A percentile compares a stretch with the other conserved stretches of the same genome.
These are phyloP conservation scores for Solanum virginianum DNA, from an alignment of 257 asterid genomes.

Conservation along the genomic window DNA sequence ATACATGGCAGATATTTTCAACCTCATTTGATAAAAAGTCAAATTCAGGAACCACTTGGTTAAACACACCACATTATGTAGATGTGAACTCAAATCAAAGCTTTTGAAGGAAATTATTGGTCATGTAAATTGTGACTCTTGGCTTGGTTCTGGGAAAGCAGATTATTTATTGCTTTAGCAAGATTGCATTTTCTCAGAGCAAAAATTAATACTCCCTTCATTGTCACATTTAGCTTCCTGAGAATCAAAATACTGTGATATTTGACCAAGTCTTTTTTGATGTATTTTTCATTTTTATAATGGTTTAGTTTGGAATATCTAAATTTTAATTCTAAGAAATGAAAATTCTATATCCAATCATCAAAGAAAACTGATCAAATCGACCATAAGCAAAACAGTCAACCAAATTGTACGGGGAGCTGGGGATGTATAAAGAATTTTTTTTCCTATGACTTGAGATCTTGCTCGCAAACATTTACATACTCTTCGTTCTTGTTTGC, in stretches of 20 bases:
- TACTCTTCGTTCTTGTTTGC: not conserved
- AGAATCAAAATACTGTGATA: not conserved
- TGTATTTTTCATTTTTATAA: not conserved
- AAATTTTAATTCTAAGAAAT: not conserved
- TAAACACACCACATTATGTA: not conserved
- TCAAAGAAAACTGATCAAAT: not conserved
- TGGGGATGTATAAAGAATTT: not conserved
- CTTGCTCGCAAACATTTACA: not conserved
- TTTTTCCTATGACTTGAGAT: not conserved
- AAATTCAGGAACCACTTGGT: not conserved
- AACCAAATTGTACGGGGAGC: not conserved
- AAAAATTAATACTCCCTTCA: not conserved
- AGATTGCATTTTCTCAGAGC: not conserved
- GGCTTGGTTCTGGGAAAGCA: not conserved
- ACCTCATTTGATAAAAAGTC: not conserved
- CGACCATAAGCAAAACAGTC: not conserved
- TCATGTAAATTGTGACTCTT: not conserved
- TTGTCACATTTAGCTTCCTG: not conserved
- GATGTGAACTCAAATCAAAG: not conserved
- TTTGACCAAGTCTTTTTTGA: not conserved
- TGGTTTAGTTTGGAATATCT: not conserved
- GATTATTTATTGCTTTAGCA: not conserved
- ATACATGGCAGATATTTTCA: not conserved
- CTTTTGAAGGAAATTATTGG: not conserved
- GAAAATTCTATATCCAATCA: not conserved